A percentile compares a stretch with the other conserved stretches of the same genome.
These are phyloP conservation scores for Ballota nigra DNA, from an alignment of 257 asterid genomes.

Conservation along the genomic window DNA sequence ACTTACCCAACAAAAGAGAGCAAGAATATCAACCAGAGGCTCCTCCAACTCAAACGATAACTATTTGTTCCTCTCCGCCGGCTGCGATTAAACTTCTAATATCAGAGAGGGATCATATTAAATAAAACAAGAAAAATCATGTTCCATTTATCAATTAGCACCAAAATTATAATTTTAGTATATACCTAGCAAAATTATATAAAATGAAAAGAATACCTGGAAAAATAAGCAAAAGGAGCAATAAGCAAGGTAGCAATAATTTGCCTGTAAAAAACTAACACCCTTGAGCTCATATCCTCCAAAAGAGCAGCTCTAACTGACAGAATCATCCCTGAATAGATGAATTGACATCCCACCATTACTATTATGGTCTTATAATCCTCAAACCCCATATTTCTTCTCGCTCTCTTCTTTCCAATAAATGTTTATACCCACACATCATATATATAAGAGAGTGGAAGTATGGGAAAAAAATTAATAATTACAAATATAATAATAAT, in stretches of 20 bases:
- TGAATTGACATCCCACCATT: constrained; percentile 49
- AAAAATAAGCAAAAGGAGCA: constrained; percentile 35
- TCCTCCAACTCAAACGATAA: constrained; percentile 27
- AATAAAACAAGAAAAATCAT: not conserved
- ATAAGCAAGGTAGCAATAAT: constrained; percentile 42
- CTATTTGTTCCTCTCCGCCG: constrained; percentile 20
- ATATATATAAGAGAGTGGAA: not conserved
- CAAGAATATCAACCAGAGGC: constrained; percentile 25
- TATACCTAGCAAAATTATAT: no score
- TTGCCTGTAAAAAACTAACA: constrained; percentile 65
- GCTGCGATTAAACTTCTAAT: not conserved
- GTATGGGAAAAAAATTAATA: not conserved
- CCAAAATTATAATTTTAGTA: no score
- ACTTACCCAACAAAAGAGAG: constrained; percentile 36
- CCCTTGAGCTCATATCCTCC: constrained; percentile 53
- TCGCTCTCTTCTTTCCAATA: no score
- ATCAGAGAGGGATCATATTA: no score
- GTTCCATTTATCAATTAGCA: no score
- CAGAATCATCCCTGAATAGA: constrained; percentile 45
- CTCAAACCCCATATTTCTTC: constrained; percentile 37
- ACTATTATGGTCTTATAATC: constrained; percentile 40
- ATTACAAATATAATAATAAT: not conserved
- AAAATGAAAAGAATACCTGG: constrained; percentile 1
- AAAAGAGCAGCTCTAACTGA: constrained; percentile 40
- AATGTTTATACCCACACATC: not conserved